Base-by-base conservation (phyloP, 2,329 filamentous ascomycete species). In the Phyllosticta citribraziliensis region DNA sequence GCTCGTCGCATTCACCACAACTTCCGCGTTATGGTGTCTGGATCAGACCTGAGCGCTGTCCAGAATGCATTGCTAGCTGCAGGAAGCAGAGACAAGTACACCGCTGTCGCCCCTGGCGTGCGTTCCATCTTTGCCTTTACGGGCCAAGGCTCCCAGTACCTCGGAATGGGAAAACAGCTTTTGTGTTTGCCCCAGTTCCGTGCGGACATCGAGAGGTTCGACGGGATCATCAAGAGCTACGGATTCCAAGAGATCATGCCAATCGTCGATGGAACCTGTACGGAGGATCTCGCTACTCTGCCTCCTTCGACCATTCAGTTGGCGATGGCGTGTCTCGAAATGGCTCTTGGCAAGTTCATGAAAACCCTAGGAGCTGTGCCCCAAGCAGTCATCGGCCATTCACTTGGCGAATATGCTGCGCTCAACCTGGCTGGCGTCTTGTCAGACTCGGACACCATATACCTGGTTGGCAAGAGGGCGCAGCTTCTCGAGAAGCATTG, bases 341-440 rank as follows among this genome's bases (percentile, higher is more conserved):
- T 82, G 20, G 67, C 67, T 0, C 40, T 70, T 6, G 47, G 22
- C 17, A 56, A 35, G 2, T 35, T 63, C 5, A 67, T 63, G 67
- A 25, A 2, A 4, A 63, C 65, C 1, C 62, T 47, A 52, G 64
- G 64, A 6, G 55, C 68, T 3, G 50, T 5, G 1, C 66, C 67
- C 4, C 24, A 10, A 12, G 51, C 52, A 1, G 66, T 70, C 1
- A 52, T 68, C 8, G 69, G 69, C 0, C 69, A 70, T 47, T 67
- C 69, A 58, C 65, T 77, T 3, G 75, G 75, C 24, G 74, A 76
- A 60, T 77, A 75, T 62, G 72, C 73, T 2, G 75, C 75, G 4
- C 58, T 77, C 2, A 57, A 70, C 57, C 65, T 65, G 5, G 69
- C 73, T n/a, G 71, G 70, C 2, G 73, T 76, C 1, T 51, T 76